Evolutionary conservation across 164 flowering plant species (phyloP), one percentile per base, ranked within the genome.

Genomic region (Cinnamomum micranthum): DNA sequence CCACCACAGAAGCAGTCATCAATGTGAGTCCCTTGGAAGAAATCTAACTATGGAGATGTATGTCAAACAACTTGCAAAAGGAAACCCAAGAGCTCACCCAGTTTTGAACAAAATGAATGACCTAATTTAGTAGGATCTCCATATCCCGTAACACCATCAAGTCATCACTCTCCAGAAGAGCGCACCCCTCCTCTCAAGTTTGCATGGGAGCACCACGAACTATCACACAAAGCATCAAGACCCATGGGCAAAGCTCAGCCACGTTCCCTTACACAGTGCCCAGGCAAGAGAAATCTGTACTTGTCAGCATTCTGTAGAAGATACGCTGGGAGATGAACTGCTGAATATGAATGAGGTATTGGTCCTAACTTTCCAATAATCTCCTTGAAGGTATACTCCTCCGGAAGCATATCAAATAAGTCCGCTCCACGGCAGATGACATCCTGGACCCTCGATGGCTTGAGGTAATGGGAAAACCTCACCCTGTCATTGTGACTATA

Each of bases 351-450:
- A 76, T 73, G 90, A 24, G 95, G 94, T 58, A 94, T 87, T 2
- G 92, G 88, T 50, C 98, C 98, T 85, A 92, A 70, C 78, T 90
- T 91, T 68, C 91, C 94, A 47, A 94, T 92, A 6, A 94, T 90
- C 50, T 92, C 97, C 84, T 81, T 84, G 76, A 92, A 94, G 12
- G 97, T 91, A 77, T 94, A 87, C 83, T 94, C 98, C 82, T 94
- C 98, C 0, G 98, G 98, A 67, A 94, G 79, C 98, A 94, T 94
- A 81, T 94, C 98, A 76, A 88, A 94, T 33, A 94, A 78, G 80
- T 94, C 85, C 22, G 85, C 83, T 7, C 98, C 98, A 74, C 79
- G 80, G 83, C 98, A 94, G 47, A 94, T 91, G 2, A 91, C 83
- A 59, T 86, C 87, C 80, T 94, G 98, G 73, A 94, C 79, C 77